phyloP scores from a whole-genome alignment of 352 stramenopile genomes.

The Pythium phragmiticola region DNA sequence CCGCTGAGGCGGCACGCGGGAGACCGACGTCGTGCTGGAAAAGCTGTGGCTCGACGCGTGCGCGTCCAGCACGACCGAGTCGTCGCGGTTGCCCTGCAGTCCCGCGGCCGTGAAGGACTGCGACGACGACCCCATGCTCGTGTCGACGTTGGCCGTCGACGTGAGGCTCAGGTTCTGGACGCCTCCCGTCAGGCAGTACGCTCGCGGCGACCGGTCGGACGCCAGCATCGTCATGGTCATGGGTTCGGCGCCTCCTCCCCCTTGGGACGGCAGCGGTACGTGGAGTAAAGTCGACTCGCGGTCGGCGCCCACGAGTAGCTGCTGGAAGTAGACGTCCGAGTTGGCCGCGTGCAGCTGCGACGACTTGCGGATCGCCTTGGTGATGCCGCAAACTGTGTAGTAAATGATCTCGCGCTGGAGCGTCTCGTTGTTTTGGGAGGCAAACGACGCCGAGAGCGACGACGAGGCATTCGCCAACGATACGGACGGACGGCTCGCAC shows the following conservation, averaged over 20 bases:
- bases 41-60: conserved; percentile 9
- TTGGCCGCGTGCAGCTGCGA: conserved; percentile 29
- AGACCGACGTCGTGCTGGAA: neutral
- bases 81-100: conserved; percentile 3
- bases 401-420: conserved; percentile 84
- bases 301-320: conserved; percentile 59
- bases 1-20: conserved; percentile 12
- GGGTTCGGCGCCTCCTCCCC: neutral
- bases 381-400: conserved; percentile 80
- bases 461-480: conserved; percentile 3
- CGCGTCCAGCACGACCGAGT: neutral
- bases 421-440: conserved; percentile 69
- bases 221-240: conserved; percentile 19
- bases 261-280: neutral
- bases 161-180: conserved; percentile 1
- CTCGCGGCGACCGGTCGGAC: conserved; percentile 37
- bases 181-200: conserved; percentile 39
- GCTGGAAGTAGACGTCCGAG: conserved; percentile 30
- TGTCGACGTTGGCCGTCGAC: conserved; percentile 2
- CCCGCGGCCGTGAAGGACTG: neutral
- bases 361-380: conserved; percentile 64
- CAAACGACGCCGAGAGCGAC: conserved; percentile 24
- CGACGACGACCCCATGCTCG: conserved; percentile 10
- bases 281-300: conserved; percentile 36
- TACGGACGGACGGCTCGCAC: conserved; percentile 10